Evolutionary conservation across 2,329 filamentous ascomycete genomes (phyloP), one percentile per base, ranked within the genome.

Genomic region (Juglanconis oblonga): DNA sequence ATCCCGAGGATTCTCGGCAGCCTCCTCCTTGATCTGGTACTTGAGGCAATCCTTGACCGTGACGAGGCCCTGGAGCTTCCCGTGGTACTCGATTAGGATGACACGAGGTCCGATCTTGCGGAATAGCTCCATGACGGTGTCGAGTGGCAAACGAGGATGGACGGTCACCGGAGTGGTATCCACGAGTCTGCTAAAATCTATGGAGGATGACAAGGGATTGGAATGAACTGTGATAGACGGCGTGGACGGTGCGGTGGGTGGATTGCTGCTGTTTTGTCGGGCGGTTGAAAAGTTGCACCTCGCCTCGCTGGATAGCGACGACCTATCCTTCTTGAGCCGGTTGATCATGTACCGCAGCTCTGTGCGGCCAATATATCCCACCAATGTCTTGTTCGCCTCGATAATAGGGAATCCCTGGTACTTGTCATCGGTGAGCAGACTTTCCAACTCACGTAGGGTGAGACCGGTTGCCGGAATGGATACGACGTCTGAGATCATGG

Each of bases 121-220:
- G 80, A 99, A 99, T 10, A 99, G 81, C 71, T 99, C 95, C 92
- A 99, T 97, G 36, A 96, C 94, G 0, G 95, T 99, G 75, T 99
- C 95, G 0, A 99, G 85, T 0, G 94, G 90, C 1, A 98, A 85
- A 1, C 92, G 87, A 0, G 95, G 95, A 70, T 99, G 95, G 1
- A 93, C 93, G 0, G 92, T 90, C 2, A 99, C 85, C 0, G 95
- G 95, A 0, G 93, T 96, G 8, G 88, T 83, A 71, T 99, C 94
- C 55, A 97, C 88, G 70, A 94, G 98, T 52, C 90, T 87, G 67
- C 87, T 89, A 66, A 99, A 91, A 70, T 98, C 91, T 38, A 97
- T 73, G 1, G 77, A 81, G 6, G 61, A 64, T 29, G 64, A 63
- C 33, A 59, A 17, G 9, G 55, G 57, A 36, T 62, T 59, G 24